Conservation (phyloP, 108 stramenopile species). For the Nannochloropsis salina region DNA sequence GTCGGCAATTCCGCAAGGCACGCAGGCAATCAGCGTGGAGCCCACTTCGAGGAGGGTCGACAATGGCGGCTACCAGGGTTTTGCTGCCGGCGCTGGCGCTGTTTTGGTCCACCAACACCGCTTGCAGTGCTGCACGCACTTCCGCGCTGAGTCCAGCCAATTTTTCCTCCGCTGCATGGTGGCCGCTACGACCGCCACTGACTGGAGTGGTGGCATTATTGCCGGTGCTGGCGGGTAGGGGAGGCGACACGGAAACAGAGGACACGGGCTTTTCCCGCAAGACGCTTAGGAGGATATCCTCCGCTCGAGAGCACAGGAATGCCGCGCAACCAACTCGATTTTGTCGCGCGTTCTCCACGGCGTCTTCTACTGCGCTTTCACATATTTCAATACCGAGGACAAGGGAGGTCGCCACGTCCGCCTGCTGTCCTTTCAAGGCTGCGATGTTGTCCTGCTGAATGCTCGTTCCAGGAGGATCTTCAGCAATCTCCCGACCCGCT, state of each 20-base stretch:
- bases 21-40: conserved; percentile 68
- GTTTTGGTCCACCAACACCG: conserved; percentile 29
- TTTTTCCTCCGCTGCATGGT: neutral
- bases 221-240: neutral
- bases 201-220: neutral
- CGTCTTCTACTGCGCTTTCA: conserved; percentile 76
- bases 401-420: conserved; percentile 29
- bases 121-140: neutral
- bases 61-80: conserved; percentile 64
- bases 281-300: conserved; percentile 8
- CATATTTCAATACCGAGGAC: conserved; percentile 80
- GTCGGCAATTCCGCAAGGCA: conserved; percentile 61
- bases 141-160: neutral
- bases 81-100: neutral
- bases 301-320: conserved; percentile 41
- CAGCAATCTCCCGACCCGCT: no score
- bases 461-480: no score
- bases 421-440: no score
- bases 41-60: conserved; percentile 88
- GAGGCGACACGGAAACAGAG: neutral
- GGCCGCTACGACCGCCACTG: no score
- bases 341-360: conserved; percentile 63
- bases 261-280: neutral
- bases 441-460: no score
- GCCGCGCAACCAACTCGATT: conserved; percentile 56